Evolutionary conservation across 2,329 filamentous ascomycete species (phyloP), one percentile per base, ranked within the genome.

Genomic region (Geosmithia flava): DNA sequence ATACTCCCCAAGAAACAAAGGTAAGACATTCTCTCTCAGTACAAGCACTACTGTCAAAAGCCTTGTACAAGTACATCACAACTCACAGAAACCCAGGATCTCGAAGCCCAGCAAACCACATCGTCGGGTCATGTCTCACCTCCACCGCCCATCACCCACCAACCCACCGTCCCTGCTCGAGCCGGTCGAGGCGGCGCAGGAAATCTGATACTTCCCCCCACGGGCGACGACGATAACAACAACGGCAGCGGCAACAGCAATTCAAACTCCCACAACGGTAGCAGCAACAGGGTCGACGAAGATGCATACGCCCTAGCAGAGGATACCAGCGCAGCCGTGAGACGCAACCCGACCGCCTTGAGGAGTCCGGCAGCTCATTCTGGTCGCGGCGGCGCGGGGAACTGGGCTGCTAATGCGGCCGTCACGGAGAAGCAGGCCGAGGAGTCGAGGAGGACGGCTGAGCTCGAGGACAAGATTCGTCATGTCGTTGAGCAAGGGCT

Each of bases 121-220:
- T 44, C 44, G 40, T n/a, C 20, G 11, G 17, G 15, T n/a, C 10
- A 20, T 23, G 20, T 20, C 41, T 20, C 41, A 42, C 20, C 44
- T 23, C 45, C 27, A 19, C 48, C 41, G 19, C 23, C 51, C 43
- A n/a, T 37, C 45, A 44, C 46, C 40, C 37, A 16, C 13, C 42
- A 23, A 23, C 46, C 44, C 29, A 15, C 41, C n/a, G 27, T 39
- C 2, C 37, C 33, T 13, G 45, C 39, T 20, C 62, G 68, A 40
- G 64, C 63, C 37, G 80, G 80, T 48, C 74, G 80, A 50, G 80
- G 80, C 53, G 80, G 80, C 19, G 77, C 78, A 1, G 80, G 80
- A 39, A 27, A 27, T 27, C 23, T 27, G 23, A 27, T 27, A 27
- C 23, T 27, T 4, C 23, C 23, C n/a, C n/a, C n/a, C n/a, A n/a